These are phyloP conservation scores for Plasmodium malariae DNA, from an alignment of 169 alveolate genomes.

Conservation along the genomic window DNA sequence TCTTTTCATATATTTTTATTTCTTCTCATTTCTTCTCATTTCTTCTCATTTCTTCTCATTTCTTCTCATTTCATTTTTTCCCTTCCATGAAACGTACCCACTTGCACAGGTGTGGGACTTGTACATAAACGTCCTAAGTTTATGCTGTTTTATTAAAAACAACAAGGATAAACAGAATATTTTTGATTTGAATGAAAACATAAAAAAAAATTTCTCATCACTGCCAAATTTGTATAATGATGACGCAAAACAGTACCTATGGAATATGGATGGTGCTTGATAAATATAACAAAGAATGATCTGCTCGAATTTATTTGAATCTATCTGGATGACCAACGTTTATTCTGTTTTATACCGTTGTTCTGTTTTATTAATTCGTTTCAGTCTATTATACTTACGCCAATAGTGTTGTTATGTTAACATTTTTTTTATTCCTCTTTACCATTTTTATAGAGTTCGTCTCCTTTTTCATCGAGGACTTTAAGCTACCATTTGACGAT, in stretches of 20 bases:
- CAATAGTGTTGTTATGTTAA: neutral
- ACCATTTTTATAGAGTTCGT: slow-evolving; percentile 9
- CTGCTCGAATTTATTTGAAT: too few species aligned
- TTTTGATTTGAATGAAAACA: slow-evolving; percentile 49
- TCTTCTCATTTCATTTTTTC: neutral
- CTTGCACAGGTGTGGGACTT: slow-evolving; percentile 52
- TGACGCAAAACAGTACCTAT: slow-evolving; percentile 36
- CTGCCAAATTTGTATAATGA: slow-evolving; percentile 25
- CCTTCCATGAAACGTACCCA: neutral
- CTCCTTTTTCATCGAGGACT: slow-evolving; percentile 45
- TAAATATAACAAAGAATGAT: neutral
- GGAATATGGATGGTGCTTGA: slow-evolving; percentile 45
- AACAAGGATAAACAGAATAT: slow-evolving; percentile 21
- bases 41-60: neutral
- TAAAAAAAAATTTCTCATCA: slow-evolving; percentile 41
- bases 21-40: neutral
- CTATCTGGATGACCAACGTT: too few species aligned
- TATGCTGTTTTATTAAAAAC: slow-evolving; percentile 30
- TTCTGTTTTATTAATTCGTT: neutral
- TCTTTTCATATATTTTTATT: neutral
- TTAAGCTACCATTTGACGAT: slow-evolving; percentile 24
- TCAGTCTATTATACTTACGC: neutral
- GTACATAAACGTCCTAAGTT: slow-evolving; percentile 17
- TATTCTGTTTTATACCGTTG: too few species aligned
- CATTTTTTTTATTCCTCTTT: neutral